A percentile compares a stretch with the other conserved stretches of the same genome.
These are phyloP conservation scores for Flaveria floridana DNA, from an alignment of 140 eudicot genomes.

Conservation along the genomic window DNA sequence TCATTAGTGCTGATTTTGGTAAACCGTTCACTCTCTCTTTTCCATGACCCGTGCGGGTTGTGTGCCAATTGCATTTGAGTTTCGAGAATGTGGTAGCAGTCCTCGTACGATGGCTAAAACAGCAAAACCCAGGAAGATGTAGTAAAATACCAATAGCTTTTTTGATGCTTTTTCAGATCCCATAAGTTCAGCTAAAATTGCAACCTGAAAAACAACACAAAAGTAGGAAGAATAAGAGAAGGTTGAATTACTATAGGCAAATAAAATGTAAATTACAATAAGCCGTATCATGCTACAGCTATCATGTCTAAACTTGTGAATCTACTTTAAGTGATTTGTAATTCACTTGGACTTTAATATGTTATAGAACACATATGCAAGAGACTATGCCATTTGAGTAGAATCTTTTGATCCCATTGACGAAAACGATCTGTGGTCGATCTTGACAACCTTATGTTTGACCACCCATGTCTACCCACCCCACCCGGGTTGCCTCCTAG, in stretches of 20 bases:
- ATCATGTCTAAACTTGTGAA: too few relatives aligned
- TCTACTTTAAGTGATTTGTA: too few relatives aligned
- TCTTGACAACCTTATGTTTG: too few relatives aligned
- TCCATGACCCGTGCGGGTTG: constrained; percentile 20
- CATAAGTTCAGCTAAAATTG: constrained; percentile 56
- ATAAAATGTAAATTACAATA: too few relatives aligned
- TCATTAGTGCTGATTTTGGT: not conserved
- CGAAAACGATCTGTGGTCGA: too few relatives aligned
- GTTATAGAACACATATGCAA: too few relatives aligned
- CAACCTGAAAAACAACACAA: constrained; percentile 41
- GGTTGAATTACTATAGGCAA: not conserved
- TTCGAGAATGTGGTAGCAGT: constrained; percentile 42
- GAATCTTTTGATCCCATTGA: too few relatives aligned
- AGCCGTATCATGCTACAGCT: too few relatives aligned
- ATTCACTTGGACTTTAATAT: too few relatives aligned
- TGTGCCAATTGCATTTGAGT: constrained; percentile 36
- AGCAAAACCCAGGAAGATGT: constrained; percentile 66
- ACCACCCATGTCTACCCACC: too few relatives aligned
- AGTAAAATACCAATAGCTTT: constrained; percentile 49
- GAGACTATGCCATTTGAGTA: too few relatives aligned
- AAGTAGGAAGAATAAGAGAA: constrained; percentile 21
- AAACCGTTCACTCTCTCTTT: not conserved
- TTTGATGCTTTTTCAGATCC: constrained; percentile 67
- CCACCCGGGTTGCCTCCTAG: too few relatives aligned
- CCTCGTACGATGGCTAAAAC: constrained; percentile 69